Base-by-base conservation (phyloP, 805 yeast genomes). In the Candida railenensis region DNA sequence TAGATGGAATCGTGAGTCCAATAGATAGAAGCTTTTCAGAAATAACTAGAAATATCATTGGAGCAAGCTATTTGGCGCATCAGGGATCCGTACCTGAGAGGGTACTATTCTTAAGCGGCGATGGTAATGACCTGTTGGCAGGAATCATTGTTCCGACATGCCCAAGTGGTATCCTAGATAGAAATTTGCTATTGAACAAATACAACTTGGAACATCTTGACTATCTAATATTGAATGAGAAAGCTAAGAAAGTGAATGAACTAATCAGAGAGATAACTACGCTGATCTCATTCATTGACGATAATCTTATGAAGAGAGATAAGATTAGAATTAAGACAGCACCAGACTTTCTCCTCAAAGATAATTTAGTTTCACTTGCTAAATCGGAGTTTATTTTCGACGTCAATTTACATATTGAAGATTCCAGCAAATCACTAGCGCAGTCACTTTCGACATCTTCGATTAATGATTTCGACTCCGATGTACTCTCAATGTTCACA, bases 41-140 rank as follows among this genome's bases (percentile, higher is more conserved):
- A 25, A 64, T 59, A 11, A 67, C 68, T 1, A 54, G 76, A 30
- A 45, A 55, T 3, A 48, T 63, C 2, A 47, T 65, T 44, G 76
- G 76, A 0, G 65, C 66, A 0, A 56, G 59, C 16, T 71, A 67
- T 49, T 47, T 74, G 15, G 50, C 59, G 19, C 55, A 60, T 43
- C 16, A 52, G 1, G 62, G 66, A 22, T 62, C 70, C 0, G 51
- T 34, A 2, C 66, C 78, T 1, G 48, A 61, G 3, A 53, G 69
- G 40, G 41, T 69, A 3, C 57, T 59, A 2, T 55, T 70, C 37
- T 42, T 68, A 7, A 73, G 74, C 5, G 28, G 54, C 12, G 56
- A 15, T 15, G 14, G 20, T 7, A 15, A 34, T 34, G 58, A 2
- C 51, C 52, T 1, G 22, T 43, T 9, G 49, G 54, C 15, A 47